phyloP scores from a whole-genome alignment of 306 rosid species.

The Lathyrus aphaca region DNA sequence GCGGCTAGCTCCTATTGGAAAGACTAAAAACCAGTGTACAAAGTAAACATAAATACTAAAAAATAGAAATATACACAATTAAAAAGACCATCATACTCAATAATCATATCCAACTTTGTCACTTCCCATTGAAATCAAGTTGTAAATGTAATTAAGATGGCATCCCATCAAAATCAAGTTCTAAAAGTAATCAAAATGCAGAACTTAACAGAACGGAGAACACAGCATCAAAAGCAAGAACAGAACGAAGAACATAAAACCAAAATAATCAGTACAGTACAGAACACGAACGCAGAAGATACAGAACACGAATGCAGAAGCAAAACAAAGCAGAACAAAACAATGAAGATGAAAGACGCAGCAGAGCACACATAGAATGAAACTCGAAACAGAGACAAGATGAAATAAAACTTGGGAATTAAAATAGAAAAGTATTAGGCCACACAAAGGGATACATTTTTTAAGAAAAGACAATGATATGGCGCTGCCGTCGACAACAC shows the following conservation, averaged over 20 bases:
- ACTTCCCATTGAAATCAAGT: not conserved
- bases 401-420: not conserved
- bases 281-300: not conserved
- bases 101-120: not conserved
- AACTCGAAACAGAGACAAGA: not conserved
- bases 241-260: not conserved
- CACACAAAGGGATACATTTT: not conserved
- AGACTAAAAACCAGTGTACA: no score
- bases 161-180: not conserved
- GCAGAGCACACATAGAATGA: not conserved
- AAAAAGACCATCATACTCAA: not conserved
- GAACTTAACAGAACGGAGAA: not conserved
- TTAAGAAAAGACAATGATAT: not conserved
- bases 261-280: not conserved
- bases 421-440: not conserved
- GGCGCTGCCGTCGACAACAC: not conserved
- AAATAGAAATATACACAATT: not conserved
- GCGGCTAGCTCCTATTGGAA: no score
- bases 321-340: not conserved
- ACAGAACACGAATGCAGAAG: not conserved
- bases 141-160: not conserved
- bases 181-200: not conserved
- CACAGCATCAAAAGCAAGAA: not conserved
- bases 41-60: not conserved
- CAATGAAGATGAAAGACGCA: not conserved